phyloP scores from a whole-genome alignment of 176 grass and related monocot species.

The sorghum (Sorghum bicolor) region DNA sequence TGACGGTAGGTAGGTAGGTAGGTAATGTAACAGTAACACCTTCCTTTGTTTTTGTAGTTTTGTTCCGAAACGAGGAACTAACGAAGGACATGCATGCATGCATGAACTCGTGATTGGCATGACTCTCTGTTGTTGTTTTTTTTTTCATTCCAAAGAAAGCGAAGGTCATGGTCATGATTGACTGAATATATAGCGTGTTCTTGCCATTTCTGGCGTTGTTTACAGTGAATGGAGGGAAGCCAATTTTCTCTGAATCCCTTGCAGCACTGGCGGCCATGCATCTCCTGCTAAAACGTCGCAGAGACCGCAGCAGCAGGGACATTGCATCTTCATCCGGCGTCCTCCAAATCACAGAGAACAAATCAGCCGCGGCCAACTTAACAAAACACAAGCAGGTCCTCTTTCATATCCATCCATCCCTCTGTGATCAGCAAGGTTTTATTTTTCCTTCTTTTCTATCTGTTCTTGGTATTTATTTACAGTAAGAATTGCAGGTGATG shows the following conservation, averaged over 20 bases:
- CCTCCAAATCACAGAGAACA: conserved; percentile 38
- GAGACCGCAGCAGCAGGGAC: not conserved
- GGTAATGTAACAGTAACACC: not conserved
- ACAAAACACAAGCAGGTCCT: conserved; percentile 21
- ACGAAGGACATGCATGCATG: not conserved
- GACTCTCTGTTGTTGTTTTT: not conserved
- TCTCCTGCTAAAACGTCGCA: conserved; percentile 24
- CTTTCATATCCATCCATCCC: not conserved
- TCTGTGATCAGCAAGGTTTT: not conserved
- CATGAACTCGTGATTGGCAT: not conserved
- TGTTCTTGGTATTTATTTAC: not conserved
- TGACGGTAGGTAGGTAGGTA: not conserved
- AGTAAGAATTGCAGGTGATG: conserved; percentile 19
- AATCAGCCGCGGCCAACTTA: not conserved
- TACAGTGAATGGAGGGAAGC: conserved; percentile 31
- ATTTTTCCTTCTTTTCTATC: not conserved
- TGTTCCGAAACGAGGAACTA: not conserved
- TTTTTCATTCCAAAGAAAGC: not conserved
- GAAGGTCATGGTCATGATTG: not conserved
- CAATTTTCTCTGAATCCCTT: conserved; percentile 18
- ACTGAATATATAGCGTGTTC: not conserved
- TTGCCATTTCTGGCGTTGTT: not conserved
- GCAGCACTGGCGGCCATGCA: conserved; percentile 24
- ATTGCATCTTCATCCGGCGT: conserved; percentile 26
- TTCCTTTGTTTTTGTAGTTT: not conserved